A percentile compares a stretch with the other conserved stretches of the same genome.
Evolutionary conservation across 2,329 filamentous ascomycete species (phyloP).

Genomic region (Malbranchea zuffiana): DNA sequence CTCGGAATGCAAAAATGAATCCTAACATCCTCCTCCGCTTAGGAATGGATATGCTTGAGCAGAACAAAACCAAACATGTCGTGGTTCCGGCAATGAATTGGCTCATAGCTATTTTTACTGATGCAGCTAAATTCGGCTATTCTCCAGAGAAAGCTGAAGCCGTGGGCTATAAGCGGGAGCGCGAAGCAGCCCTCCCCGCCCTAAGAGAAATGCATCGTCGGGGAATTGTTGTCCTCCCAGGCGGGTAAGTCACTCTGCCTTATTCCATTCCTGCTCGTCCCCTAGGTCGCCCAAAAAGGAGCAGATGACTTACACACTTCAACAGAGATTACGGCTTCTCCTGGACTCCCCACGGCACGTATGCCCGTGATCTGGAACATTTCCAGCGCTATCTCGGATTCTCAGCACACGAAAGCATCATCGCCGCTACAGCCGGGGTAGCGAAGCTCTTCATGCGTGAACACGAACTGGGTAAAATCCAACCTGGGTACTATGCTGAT

Average conservation of each 20-base stretch:
- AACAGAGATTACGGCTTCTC: constrained; percentile 39
- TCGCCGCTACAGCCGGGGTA: constrained; percentile 34
- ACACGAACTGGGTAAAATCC: constrained; percentile 31
- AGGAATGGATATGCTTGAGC: constrained; percentile 29
- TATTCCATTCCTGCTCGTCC: neutral
- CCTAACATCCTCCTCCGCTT: neutral
- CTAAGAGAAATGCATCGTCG: constrained; percentile 38
- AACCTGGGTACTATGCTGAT: constrained; percentile 35
- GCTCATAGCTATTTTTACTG: constrained; percentile 31
- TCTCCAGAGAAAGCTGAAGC: constrained; percentile 34
- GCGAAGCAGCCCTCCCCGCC: constrained; percentile 30
- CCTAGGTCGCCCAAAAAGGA: neutral
- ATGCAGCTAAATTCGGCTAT: constrained; percentile 34
- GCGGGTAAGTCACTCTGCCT: constrained; percentile 19
- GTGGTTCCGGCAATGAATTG: constrained; percentile 38
- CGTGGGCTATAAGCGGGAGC: constrained; percentile 36
- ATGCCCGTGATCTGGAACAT: constrained; percentile 38
- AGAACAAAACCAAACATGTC: constrained; percentile 30
- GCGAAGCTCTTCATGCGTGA: constrained; percentile 34
- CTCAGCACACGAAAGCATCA: constrained; percentile 35
- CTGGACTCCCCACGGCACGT: constrained; percentile 41
- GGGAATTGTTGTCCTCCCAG: constrained; percentile 38
- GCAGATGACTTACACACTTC: neutral
- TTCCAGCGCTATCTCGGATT: constrained; percentile 38
- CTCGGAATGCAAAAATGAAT: neutral